phyloP scores from a whole-genome alignment of 768 basidiomycete species.

The Russula foetens region DNA sequence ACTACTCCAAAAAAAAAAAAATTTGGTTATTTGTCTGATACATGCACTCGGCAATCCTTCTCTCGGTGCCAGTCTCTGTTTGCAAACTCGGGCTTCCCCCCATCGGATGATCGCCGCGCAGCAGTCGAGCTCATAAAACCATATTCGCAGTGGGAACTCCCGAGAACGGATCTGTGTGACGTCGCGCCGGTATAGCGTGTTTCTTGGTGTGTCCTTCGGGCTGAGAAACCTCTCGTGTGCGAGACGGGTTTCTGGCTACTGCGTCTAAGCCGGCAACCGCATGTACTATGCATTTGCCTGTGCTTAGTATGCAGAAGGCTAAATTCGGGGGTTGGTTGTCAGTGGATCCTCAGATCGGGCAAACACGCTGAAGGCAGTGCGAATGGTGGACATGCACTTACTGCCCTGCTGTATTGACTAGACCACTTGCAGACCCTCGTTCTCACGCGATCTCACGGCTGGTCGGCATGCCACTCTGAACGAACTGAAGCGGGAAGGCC shows the following conservation, averaged over 20 bases:
- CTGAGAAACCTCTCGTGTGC: neutral
- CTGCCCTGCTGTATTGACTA: neutral
- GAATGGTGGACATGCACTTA: neutral
- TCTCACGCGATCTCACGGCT: slow-evolving; percentile 10
- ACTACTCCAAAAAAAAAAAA: too few relatives aligned
- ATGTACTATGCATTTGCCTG: slow-evolving; percentile 7
- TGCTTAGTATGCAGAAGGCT: neutral
- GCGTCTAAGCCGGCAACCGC: slow-evolving; percentile 3
- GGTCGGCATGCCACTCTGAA: neutral
- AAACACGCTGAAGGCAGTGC: slow-evolving; percentile 3
- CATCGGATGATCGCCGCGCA: neutral
- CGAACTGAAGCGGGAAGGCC: neutral
- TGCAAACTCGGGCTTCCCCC: neutral
- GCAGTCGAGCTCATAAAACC: neutral
- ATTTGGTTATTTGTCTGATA: slow-evolving; percentile 14
- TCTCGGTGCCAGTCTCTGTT: neutral
- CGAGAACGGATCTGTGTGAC: neutral
- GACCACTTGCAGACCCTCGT: neutral
- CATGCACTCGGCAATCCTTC: slow-evolving; percentile 5
- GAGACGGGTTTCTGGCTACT: neutral
- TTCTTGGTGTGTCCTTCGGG: neutral
- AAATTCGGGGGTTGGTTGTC: slow-evolving; percentile 4
- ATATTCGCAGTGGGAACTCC: neutral
- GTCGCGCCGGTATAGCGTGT: slow-evolving; percentile 3
- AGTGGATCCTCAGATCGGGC: slow-evolving; percentile 1